phyloP scores from a whole-genome alignment of 257 asterid species.

The Primulina tabacum region DNA sequence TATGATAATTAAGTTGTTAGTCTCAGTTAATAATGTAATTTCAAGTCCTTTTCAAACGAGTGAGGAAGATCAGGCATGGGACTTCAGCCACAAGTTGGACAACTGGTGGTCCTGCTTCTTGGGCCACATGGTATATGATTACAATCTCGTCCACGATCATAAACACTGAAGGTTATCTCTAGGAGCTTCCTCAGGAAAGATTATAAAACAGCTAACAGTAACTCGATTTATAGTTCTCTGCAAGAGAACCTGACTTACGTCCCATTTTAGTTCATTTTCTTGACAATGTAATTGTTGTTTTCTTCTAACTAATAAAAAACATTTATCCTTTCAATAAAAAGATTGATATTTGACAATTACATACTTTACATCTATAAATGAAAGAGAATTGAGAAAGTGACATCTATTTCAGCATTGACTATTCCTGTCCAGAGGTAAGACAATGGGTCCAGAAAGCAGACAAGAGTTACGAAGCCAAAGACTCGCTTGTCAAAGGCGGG shows the following conservation, averaged over 20 bases:
- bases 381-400: background rate
- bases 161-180: background rate
- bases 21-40: background rate
- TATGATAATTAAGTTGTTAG: background rate
- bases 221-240: background rate
- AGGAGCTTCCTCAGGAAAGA: background rate
- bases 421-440: background rate
- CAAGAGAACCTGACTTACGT: background rate
- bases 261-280: background rate
- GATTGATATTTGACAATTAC: background rate
- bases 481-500: background rate
- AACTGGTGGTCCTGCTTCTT: slow-evolving; percentile 8
- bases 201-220: background rate
- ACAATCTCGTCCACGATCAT: background rate
- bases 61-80: slow-evolving; percentile 8
- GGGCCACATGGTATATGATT: slow-evolving; percentile 1
- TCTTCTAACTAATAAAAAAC: background rate
- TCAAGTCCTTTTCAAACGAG: slow-evolving; percentile 4
- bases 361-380: background rate
- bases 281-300: background rate
- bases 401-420: slow-evolving; percentile 6
- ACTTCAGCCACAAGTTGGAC: slow-evolving; percentile 1
- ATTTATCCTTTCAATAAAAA: background rate
- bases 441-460: slow-evolving; percentile 8
- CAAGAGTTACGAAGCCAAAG: background rate